A percentile compares a stretch with the other conserved stretches of the same genome.
Evolutionary conservation across 352 stramenopile genomes (phyloP).

Genomic region (Blastocystis sp.): DNA sequence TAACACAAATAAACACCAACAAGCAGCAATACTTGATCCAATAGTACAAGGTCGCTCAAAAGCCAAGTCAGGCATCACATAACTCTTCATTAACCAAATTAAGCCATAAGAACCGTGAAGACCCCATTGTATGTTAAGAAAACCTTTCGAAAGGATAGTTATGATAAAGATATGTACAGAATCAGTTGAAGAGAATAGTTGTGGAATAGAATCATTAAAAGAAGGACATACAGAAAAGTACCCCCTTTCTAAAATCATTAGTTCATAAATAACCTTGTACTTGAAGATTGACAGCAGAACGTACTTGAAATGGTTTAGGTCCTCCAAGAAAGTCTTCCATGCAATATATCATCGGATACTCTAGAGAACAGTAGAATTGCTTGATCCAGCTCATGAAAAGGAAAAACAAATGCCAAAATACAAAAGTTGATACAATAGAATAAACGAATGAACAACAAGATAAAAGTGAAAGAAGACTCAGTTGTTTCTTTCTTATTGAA

Average conservation of each 20-base stretch:
- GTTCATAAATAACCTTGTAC: not conserved
- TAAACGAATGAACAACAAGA: not conserved
- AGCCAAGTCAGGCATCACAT: conserved; percentile 25
- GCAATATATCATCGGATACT: conserved; percentile 10
- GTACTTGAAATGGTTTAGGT: conserved; percentile 12
- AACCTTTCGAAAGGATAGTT: not conserved
- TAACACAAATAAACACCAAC: not conserved
- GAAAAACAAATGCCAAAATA: not conserved
- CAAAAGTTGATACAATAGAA: not conserved
- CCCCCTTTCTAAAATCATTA: conserved; percentile 20
- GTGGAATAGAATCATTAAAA: conserved; percentile 52
- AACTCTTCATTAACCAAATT: conserved; percentile 48
- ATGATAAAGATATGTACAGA: conserved; percentile 12
- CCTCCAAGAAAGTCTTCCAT: conserved; percentile 22
- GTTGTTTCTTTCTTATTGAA: not conserved
- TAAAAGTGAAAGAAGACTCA: not conserved
- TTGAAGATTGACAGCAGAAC: conserved; percentile 23
- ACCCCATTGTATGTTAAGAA: not conserved
- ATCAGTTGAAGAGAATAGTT: conserved; percentile 16
- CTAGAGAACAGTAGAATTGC: conserved; percentile 5
- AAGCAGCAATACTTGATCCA: conserved; percentile 17
- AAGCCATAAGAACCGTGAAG: conserved; percentile 51
- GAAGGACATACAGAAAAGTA: conserved; percentile 39
- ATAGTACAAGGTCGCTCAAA: conserved; percentile 51
- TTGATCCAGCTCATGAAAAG: not conserved